Percentiles rank a stretch among this genome's conserved stretches.
These are phyloP conservation scores for Candida patagonica DNA, from an alignment of 805 yeast genomes.

Conservation along the genomic window DNA sequence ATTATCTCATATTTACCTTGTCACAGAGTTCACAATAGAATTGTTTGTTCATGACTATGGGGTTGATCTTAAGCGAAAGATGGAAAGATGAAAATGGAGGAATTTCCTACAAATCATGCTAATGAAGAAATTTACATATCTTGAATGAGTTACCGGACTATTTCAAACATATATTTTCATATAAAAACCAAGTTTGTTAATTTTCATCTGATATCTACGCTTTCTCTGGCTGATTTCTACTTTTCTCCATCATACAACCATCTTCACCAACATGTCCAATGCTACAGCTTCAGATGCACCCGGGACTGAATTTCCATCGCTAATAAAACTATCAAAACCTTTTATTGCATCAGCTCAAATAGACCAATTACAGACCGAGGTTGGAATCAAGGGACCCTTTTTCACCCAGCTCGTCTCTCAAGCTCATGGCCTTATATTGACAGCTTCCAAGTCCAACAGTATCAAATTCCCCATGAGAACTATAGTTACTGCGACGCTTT, in stretches of 20 bases:
- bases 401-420: conserved; percentile 43
- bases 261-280: conserved; percentile 1
- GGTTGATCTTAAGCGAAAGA: no score
- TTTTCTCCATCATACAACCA: background rate
- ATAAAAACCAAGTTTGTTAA: background rate
- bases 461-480: conserved; percentile 48
- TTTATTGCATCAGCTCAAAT: conserved; percentile 49
- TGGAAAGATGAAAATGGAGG: no score
- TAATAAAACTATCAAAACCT: conserved; percentile 40
- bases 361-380: conserved; percentile 39
- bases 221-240: background rate
- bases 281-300: no score
- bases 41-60: no score
- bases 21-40: no score
- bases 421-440: conserved; percentile 10
- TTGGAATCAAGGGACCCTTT: conserved; percentile 40
- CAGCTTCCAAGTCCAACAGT: conserved; percentile 5
- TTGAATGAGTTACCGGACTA: no score
- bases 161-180: no score
- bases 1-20: no score
- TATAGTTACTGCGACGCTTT: conserved; percentile 59
- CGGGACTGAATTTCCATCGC: conserved; percentile 12
- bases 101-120: no score
- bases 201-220: background rate
- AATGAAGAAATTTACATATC: no score